Conservation (phyloP, 1,284 basidiomycete genomes). For the Filobasidium uniguttulatum region DNA sequence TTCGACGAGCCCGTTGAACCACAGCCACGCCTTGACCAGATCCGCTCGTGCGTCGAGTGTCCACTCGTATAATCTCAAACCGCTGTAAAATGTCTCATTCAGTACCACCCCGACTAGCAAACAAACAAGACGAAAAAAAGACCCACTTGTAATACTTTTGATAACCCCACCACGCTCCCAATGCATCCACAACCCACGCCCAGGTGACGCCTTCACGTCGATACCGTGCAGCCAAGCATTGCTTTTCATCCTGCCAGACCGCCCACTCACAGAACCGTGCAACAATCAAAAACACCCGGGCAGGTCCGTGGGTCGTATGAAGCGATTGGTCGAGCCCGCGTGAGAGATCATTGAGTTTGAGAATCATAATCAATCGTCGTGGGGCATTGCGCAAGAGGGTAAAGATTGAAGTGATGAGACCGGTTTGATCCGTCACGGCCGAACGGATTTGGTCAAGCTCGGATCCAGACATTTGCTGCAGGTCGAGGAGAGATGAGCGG, state of each 20-base stretch:
- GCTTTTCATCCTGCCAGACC: slow-evolving; percentile 64
- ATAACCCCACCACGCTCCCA: slow-evolving; percentile 39
- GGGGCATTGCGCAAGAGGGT: slow-evolving; percentile 71
- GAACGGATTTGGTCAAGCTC: slow-evolving; percentile 47
- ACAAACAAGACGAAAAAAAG: slow-evolving; percentile 43
- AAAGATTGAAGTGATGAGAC: slow-evolving; percentile 66
- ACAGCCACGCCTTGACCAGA: slow-evolving; percentile 48
- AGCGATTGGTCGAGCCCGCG: slow-evolving; percentile 41
- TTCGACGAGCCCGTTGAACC: slow-evolving; percentile 40
- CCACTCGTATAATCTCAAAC: slow-evolving; percentile 25
- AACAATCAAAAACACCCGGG: slow-evolving; percentile 78
- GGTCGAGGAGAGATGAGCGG: no score
- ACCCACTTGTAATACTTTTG: slow-evolving; percentile 11
- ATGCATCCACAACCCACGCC: slow-evolving; percentile 52
- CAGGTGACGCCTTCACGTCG: slow-evolving; percentile 37
- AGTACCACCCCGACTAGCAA: background rate
- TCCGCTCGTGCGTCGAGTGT: slow-evolving; percentile 55
- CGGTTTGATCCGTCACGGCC: slow-evolving; percentile 66
- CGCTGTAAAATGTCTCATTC: slow-evolving; percentile 38
- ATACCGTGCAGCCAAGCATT: slow-evolving; percentile 39
- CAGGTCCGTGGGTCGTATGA: slow-evolving; percentile 42
- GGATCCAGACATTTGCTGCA: no score
- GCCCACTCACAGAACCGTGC: slow-evolving; percentile 78
- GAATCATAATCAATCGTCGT: slow-evolving; percentile 39
- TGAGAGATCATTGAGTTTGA: slow-evolving; percentile 45